Conservation (phyloP, 2,329 filamentous ascomycete species). For the Aspergillus tubingensis region DNA sequence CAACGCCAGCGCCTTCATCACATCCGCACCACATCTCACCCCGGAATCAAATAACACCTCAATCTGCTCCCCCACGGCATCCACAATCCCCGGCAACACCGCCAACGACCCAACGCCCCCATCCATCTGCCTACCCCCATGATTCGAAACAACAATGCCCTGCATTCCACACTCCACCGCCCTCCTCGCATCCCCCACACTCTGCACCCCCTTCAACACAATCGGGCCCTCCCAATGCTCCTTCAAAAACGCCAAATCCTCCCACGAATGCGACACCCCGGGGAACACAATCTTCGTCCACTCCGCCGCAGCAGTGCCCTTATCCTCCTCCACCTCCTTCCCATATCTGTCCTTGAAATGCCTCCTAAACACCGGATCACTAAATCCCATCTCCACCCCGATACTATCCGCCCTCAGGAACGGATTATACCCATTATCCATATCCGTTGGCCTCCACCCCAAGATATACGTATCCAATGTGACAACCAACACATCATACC, state of each 20-base stretch:
- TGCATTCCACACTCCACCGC: conserved; percentile 48
- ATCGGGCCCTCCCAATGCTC: conserved; percentile 64
- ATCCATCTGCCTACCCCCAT: conserved; percentile 53
- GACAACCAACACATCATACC: conserved; percentile 67
- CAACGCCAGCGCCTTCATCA: conserved; percentile 50
- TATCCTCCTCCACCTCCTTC: conserved; percentile 48
- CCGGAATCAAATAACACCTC: conserved; percentile 52
- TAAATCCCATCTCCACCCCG: conserved; percentile 63
- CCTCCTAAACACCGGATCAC: conserved; percentile 64
- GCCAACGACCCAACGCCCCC: conserved; percentile 48
- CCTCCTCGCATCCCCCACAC: conserved; percentile 47
- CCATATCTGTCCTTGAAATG: conserved; percentile 53
- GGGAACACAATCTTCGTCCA: conserved; percentile 58
- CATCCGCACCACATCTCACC: conserved; percentile 48
- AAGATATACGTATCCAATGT: conserved; percentile 71
- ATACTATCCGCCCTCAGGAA: conserved; percentile 35
- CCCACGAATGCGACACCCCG: conserved; percentile 59
- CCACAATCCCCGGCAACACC: conserved; percentile 59
- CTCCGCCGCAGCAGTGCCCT: conserved; percentile 47
- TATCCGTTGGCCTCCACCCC: conserved; percentile 67
- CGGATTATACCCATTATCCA: conserved; percentile 58
- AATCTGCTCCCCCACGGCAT: conserved; percentile 32
- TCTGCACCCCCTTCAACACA: conserved; percentile 59
- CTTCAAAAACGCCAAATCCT: conserved; percentile 58
- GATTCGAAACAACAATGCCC: conserved; percentile 54